Evolutionary conservation across 176 grass and related monocot genomes (phyloP).

Genomic region (Melocanna baccifera): DNA sequence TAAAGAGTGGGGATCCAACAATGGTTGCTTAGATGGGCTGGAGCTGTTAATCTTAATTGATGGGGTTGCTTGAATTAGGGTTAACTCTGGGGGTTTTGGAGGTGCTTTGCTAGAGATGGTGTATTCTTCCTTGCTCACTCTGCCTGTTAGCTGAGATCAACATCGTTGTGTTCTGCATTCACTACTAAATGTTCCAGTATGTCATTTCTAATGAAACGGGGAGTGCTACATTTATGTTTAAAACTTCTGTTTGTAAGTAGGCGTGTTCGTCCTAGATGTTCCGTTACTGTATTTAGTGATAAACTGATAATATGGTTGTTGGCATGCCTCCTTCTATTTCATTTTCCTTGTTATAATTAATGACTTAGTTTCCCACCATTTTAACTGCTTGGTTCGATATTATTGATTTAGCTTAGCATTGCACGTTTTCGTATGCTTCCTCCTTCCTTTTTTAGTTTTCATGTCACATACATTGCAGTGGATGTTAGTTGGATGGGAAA

Average conservation of each 20-base stretch:
- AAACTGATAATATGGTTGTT: background rate
- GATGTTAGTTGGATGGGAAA: background rate
- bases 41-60: background rate
- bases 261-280: background rate
- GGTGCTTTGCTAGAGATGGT: background rate
- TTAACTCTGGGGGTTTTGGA: background rate
- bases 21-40: background rate
- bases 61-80: background rate
- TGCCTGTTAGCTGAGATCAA: background rate
- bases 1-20: background rate
- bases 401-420: background rate
- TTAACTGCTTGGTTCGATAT: background rate
- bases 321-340: background rate
- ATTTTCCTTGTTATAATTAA: background rate
- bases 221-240: background rate
- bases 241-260: background rate
- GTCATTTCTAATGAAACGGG: background rate
- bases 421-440: background rate
- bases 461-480: background rate
- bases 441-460: background rate
- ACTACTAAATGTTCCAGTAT: background rate
- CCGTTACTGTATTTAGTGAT: background rate
- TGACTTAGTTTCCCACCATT: background rate
- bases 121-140: background rate
- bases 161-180: background rate